These are phyloP conservation scores for Cyclostephanos tholiformis DNA, from an alignment of 108 stramenopile genomes.

Conservation along the genomic window DNA sequence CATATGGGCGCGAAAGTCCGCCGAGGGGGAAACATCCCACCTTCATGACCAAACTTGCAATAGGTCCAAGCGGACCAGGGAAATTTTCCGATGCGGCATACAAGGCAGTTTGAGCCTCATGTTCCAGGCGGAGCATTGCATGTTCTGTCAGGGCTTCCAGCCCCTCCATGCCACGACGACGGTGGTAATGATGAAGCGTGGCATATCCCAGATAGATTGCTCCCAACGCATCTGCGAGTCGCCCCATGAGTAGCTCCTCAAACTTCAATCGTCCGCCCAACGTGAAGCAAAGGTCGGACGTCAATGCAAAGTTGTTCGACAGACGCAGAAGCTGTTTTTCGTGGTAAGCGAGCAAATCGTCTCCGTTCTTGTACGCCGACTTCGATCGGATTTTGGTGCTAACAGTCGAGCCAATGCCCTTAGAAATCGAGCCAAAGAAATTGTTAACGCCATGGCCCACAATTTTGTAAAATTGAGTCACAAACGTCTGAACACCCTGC, in stretches of 20 bases:
- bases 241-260: slow-evolving; percentile 96
- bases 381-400: slow-evolving; percentile 75
- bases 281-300: slow-evolving; percentile 93
- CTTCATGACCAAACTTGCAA: slow-evolving; percentile 91
- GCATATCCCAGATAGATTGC: slow-evolving; percentile 98
- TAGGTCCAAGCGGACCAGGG: slow-evolving; percentile 84
- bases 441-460: slow-evolving; percentile 89
- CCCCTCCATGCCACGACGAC: slow-evolving; percentile 88
- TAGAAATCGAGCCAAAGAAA: slow-evolving; percentile 73
- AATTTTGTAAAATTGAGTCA: slow-evolving; percentile 89
- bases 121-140: slow-evolving; percentile 93
- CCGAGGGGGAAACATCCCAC: slow-evolving; percentile 92
- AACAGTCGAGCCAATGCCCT: slow-evolving; percentile 77
- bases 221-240: slow-evolving; percentile 94
- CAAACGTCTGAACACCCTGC: slow-evolving; percentile 84
- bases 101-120: slow-evolving; percentile 92
- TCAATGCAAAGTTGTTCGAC: slow-evolving; percentile 95
- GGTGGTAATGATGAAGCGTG: slow-evolving; percentile 92
- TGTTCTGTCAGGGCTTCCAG: slow-evolving; percentile 94
- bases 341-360: slow-evolving; percentile 81
- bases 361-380: slow-evolving; percentile 89
- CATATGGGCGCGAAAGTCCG: slow-evolving; percentile 82
- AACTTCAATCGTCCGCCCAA: slow-evolving; percentile 97
- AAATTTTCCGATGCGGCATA: slow-evolving; percentile 94
- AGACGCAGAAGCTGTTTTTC: slow-evolving; percentile 95